Evolutionary conservation across 2,329 filamentous ascomycete species (phyloP).

Genomic region (Fusarium tanahbumbuense): DNA sequence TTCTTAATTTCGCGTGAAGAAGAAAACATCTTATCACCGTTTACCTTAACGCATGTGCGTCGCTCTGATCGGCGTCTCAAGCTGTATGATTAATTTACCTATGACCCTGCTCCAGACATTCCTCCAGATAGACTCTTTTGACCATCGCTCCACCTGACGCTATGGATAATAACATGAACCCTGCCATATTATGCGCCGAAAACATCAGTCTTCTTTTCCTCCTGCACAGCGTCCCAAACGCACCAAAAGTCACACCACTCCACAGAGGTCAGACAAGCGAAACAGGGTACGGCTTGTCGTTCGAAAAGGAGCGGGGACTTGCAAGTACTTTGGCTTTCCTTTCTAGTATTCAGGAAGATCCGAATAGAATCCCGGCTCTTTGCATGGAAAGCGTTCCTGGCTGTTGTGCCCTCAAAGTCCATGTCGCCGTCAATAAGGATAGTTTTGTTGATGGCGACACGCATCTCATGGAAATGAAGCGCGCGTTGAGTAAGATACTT

Average conservation of each 20-base stretch:
- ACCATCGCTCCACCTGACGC: neutral
- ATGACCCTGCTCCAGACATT: neutral
- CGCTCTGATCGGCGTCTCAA: neutral
- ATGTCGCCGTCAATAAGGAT: neutral
- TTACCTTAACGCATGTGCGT: fast-evolving
- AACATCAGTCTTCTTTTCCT: neutral
- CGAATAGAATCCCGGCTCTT: neutral
- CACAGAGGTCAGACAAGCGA: neutral
- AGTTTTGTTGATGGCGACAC: neutral
- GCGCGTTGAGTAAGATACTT: neutral
- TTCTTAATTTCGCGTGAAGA: fast-evolving
- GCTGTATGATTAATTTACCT: neutral
- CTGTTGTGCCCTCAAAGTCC: neutral
- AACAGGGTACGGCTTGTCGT: neutral
- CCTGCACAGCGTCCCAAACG: neutral
- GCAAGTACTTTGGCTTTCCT: neutral
- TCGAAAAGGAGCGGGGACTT: neutral
- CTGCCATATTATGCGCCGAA: neutral
- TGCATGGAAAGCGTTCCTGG: neutral
- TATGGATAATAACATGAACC: neutral
- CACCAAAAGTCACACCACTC: neutral
- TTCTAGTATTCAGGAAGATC: neutral
- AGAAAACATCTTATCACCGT: fast-evolving
- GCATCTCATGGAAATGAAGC: neutral
- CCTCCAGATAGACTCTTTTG: neutral